Conservation (phyloP, 257 asterid species). For the Solanum pimpinellifolium region DNA sequence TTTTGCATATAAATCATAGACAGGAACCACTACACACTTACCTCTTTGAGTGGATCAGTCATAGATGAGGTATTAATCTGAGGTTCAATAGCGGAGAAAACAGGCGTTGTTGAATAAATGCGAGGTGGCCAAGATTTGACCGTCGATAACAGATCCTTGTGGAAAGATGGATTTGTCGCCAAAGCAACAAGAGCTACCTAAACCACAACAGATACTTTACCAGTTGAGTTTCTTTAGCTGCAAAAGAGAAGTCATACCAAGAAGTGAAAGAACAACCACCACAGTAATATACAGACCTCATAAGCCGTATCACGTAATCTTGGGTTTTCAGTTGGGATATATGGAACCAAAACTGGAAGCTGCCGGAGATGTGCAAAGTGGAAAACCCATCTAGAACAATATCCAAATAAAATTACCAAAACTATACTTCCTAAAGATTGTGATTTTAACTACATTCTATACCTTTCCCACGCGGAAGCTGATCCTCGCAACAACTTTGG, state of each 20-base stretch:
- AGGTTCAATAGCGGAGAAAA: conserved; percentile 91
- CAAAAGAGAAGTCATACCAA: neutral
- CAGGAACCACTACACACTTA: conserved; percentile 10
- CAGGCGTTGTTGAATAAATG: conserved; percentile 69
- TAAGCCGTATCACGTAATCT: conserved; percentile 94
- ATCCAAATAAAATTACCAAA: conserved; percentile 10
- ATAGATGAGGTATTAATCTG: conserved; percentile 79
- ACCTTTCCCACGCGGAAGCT: conserved; percentile 99
- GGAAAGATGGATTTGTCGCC: conserved; percentile 86
- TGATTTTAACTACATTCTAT: neutral
- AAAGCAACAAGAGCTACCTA: conserved; percentile 96
- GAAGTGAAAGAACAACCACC: conserved; percentile 5
- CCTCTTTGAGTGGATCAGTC: conserved; percentile 85
- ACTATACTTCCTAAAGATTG: neutral
- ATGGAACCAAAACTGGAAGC: conserved; percentile 93
- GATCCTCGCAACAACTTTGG: conserved; percentile 91
- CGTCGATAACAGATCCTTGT: conserved; percentile 81
- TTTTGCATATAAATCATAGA: neutral
- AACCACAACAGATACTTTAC: conserved; percentile 13
- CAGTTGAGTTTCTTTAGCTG: neutral
- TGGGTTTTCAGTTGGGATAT: conserved; percentile 93
- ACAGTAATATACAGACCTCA: conserved; percentile 49
- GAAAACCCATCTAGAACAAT: conserved; percentile 76
- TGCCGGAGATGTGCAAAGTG: conserved; percentile 99
- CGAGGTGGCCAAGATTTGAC: conserved; percentile 82